Conservation (phyloP, 495 filamentous ascomycete genomes). For the Xylaria bambusicola region DNA sequence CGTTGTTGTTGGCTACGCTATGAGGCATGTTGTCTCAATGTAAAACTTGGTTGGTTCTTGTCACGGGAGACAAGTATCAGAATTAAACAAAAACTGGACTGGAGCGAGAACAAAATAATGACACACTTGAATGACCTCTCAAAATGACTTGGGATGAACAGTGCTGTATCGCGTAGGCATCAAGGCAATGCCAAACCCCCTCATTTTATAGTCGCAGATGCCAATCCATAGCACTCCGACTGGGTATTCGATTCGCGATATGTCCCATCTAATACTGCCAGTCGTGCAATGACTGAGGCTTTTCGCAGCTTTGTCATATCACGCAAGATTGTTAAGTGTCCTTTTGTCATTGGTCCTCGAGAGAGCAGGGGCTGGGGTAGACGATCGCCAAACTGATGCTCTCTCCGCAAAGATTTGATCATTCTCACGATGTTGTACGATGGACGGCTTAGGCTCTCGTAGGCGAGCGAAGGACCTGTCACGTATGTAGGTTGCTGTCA, state of each 20-base stretch:
- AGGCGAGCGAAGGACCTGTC: slow-evolving; percentile 11
- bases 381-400: slow-evolving; percentile 11
- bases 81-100: slow-evolving; percentile 1
- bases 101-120: slow-evolving; percentile 9
- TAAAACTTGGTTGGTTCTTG: background rate
- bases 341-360: slow-evolving; percentile 15
- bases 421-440: slow-evolving; percentile 22
- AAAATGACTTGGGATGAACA: slow-evolving; percentile 12
- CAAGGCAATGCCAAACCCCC: slow-evolving; percentile 1
- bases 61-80: background rate
- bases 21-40: slow-evolving; percentile 28
- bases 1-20: slow-evolving; percentile 22
- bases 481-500: slow-evolving; percentile 6
- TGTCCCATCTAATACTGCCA: background rate
- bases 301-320: slow-evolving; percentile 20
- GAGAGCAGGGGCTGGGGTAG: slow-evolving; percentile 13
- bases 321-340: slow-evolving; percentile 2
- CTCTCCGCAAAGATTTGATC: slow-evolving; percentile 13
- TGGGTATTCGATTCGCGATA: background rate
- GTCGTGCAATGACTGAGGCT: slow-evolving; percentile 19
- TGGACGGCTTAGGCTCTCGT: slow-evolving; percentile 11
- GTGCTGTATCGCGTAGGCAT: slow-evolving; percentile 6
- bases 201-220: slow-evolving; percentile 17
- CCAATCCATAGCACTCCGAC: slow-evolving; percentile 2
- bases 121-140: slow-evolving; percentile 7